Evolutionary conservation across 2,329 filamentous ascomycete species (phyloP), one percentile per base, ranked within the genome.

Genomic region (Ophiostoma fasciatum): DNA sequence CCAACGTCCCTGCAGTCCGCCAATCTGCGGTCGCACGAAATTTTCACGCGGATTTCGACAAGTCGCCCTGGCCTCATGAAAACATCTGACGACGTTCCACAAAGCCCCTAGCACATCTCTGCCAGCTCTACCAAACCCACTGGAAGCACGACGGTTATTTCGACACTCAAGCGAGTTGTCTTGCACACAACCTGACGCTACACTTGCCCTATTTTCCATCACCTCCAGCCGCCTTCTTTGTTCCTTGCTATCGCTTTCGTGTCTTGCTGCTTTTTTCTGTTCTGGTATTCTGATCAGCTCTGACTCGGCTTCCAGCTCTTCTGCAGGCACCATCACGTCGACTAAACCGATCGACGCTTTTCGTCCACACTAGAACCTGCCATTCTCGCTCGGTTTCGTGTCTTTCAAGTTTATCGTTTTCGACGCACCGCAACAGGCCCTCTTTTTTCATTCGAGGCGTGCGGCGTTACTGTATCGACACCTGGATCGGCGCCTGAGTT

Each of bases 381-480:
- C n/a, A n/a, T n/a, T n/a, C n/a, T n/a, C n/a, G n/a, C n/a, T n/a
- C n/a, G n/a, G n/a, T n/a, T n/a, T n/a, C n/a, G n/a, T n/a, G n/a
- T n/a, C n/a, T n/a, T n/a, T n/a, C n/a, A n/a, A n/a, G n/a, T n/a
- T n/a, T n/a, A n/a, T n/a, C n/a, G n/a, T n/a, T n/a, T 33, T 26
- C 31, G n/a, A 11, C 21, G 19, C 33, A 31, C 25, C 31, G 27
- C 26, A 27, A 26, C 35, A 21, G 32, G 22, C 19, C 27, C 26
- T 23, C 19, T 31, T 26, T 34, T 38, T 15, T 13, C n/a, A 19
- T 33, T 38, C 25, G 21, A 31, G 38, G 38, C 38, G 34, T 31
- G 31, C 25, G 38, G 38, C 35, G 29, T 31, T 36, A 31, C 34
- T 21, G 33, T 39, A 29, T 35, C 33, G 29, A 31, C 31, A 32